Conservation (phyloP, 2,329 filamentous ascomycete genomes). For the Xylariomycetidae sp. region DNA sequence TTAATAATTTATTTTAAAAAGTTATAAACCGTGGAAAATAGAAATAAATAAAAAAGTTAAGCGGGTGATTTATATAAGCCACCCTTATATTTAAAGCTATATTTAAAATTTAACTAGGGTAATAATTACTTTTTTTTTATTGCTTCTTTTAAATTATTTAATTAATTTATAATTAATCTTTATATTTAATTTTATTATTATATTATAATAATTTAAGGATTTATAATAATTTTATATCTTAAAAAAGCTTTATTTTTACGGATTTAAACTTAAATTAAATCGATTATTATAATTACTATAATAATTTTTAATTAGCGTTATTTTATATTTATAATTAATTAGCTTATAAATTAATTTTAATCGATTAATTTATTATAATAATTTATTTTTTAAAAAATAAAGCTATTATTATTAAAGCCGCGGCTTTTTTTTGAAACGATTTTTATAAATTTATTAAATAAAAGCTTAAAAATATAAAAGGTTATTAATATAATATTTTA, state of each 20-base stretch:
- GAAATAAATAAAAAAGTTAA: no score
- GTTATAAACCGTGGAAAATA: no score
- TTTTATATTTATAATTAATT: background rate
- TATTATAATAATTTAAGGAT: background rate
- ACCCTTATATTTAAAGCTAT: background rate
- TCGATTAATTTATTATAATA: background rate
- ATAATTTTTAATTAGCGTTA: background rate
- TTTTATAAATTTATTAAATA: background rate
- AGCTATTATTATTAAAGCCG: background rate
- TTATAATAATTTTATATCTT: background rate
- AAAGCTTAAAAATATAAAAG: background rate
- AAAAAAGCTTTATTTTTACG: background rate
- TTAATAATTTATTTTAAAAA: no score
- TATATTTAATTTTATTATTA: background rate
- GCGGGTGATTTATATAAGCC: background rate
- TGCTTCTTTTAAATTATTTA: background rate
- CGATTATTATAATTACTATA: background rate
- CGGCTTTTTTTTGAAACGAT: background rate
- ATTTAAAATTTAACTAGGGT: background rate
- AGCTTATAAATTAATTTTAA: background rate
- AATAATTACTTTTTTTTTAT: background rate
- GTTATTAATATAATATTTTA: background rate
- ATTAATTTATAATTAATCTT: slow-evolving; percentile 1
- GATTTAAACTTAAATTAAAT: background rate
- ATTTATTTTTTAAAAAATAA: background rate